Base-by-base conservation (phyloP, 2,329 filamentous ascomycete species). In the Piedraia hortae region DNA sequence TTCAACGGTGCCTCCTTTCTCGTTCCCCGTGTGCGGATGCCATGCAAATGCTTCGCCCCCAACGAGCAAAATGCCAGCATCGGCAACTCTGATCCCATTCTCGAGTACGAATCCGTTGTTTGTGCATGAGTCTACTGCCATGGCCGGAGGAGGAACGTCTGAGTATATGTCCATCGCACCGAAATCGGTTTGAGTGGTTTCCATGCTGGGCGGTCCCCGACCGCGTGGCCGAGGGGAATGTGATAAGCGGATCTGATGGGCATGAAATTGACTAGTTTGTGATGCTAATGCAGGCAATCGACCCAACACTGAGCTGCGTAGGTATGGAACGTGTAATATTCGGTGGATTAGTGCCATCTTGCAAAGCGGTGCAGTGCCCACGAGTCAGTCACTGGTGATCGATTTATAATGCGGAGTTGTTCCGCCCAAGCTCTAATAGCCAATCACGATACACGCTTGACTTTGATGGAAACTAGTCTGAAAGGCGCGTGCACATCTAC, bases 41-140 rank as follows among this genome's bases (percentile, higher is more conserved):
- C 85, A 97, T 22, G 55, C 49, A 43, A 91, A 93, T 1, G 70
- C 78, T 45, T 93, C 78, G 4, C 82, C 82, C 18, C 65, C 69
- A 2, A 91, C 59, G 4, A 97, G 55, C 29, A 97, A 42, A 12
- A 78, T 59, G 0, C 77, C 82, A 22, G 62, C 56, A 0, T 62
- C 62, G 2, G 51, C 48, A 14, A 89, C 62, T 23, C 61, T 65
- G 16, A 72, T 50, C 6, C 80, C 78, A 35, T 67, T 88, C 46
- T 85, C 72, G 20, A 97, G 54, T 31, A 71, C 63, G 44, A 97
- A 97, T 2, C 85, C 85, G 35, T 82, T 67, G 27, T 59, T 51
- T 27, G 72, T 62, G 47, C 75, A 89, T 4, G 71, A 65, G 35
- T 91, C 78, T 20, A 97, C 64, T 2, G 66, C 65, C 0, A 77